Base-by-base conservation (phyloP, 2,329 filamentous ascomycete genomes). In the Neurospora crassa region DNA sequence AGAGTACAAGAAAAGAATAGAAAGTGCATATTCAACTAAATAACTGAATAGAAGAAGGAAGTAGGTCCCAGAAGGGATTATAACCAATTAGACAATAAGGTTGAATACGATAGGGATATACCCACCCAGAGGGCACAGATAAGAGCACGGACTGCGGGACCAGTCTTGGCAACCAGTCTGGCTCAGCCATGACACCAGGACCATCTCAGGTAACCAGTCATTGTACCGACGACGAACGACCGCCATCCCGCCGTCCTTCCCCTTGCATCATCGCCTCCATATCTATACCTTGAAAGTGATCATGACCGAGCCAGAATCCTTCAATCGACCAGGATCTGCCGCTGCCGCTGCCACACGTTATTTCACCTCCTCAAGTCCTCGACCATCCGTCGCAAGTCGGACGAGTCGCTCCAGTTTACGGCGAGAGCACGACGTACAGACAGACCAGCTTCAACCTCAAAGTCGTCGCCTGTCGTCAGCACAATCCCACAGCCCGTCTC, bases 291-390 rank as follows among this genome's bases (percentile, higher is more conserved):
- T 45, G 20, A 12, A 53, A 68, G 8, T 24, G 8, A 71, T 45
- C 40, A 78, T 78, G 77, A 69, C 75, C 68, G 76, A 76, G 18
- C 74, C 74, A 40, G 71, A 72, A 18, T 63, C 29, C 24, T 18
- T 59, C 59, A 69, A 70, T 53, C 74, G 75, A n/a, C 77, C 76
- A 41, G 74, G 72, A 53, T 78, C 78, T 63, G 69, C 76, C 40
- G 72, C 74, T 63, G 69, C 76, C 40, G 72, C 74, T 45, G 74
- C 74, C 53, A 29, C 72, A 34, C 71, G 72, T 11, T 74, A 75
- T 29, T 69, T 71, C 47, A 74, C 75, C 8, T 71, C 75, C 10
- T 72, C 74, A 7, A 76, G 76, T 68, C 75, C 74, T 1, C 76
- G 73, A 8, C 75, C 75, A 18, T 77, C 75, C 4, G 73, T 77